Base-by-base conservation (phyloP, 169 alveolate species). In the Babesia divergens region DNA sequence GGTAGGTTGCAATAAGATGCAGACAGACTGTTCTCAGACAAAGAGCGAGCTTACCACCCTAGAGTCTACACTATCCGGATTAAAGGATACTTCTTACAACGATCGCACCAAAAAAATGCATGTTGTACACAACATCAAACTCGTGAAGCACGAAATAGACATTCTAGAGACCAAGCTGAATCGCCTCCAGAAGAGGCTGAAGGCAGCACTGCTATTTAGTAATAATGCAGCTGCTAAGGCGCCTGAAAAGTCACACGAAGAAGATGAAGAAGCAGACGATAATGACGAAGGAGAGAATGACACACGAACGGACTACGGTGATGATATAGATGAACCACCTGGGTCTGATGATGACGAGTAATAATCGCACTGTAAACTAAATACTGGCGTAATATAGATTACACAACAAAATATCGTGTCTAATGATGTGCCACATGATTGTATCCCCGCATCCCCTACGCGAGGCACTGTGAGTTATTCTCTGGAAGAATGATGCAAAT, bases 51-150 rank as follows among this genome's bases (percentile, higher is more conserved):
- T 62, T 5, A 16, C 6, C 28, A 20, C 20, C 29, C 38, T 62
- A 49, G 46, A 44, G 42, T 43, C 72, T 1, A 32, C 72, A 0
- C 46, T 62, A 8, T 6, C 72, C 13, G 8, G 31, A 2, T 13
- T 31, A 14, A 42, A 62, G 42, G 72, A 62, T 11, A 49, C n/a
- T 14, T 18, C 37, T 18, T 75, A 42, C 31, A 20, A 18, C 38
- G 79, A 59, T 14, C 58, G 69, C 43, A 75, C 77, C n/a, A 38
- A 43, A 29, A 44, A 44, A 59, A 50, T 75, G 32, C 85, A 75
- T 68, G 24, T 60, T 26, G 34, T 46, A 28, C 77, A 77, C 72
- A 77, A 77, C 83, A 77, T 77, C 75, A 77, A 69, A 35, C 47
- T 77, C 37, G 71, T 77, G 44, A 77, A 66, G 53, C 71, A 58